phyloP scores from a whole-genome alignment of 2,329 filamentous ascomycete species.

The Diaporthe humulicola region DNA sequence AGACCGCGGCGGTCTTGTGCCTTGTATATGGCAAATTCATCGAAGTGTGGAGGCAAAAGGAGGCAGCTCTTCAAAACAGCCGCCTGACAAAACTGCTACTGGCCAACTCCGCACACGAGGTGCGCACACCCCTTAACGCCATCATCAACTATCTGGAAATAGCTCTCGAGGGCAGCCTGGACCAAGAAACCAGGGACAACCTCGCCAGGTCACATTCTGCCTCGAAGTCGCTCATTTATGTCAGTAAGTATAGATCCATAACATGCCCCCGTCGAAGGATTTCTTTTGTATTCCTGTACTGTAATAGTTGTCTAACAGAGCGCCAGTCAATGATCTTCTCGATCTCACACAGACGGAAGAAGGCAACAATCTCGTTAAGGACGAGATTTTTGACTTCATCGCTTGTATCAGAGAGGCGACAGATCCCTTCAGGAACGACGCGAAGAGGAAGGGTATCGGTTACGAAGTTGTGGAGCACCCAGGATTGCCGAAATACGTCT shows the following conservation, averaged over 20 bases:
- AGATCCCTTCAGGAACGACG: constrained; percentile 79
- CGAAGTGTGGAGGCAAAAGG: constrained; percentile 93
- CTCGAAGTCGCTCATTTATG: constrained; percentile 92
- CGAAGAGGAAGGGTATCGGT: constrained; percentile 78
- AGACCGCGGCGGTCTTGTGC: constrained; percentile 89
- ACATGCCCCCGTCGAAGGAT: no score
- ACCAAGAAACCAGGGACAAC: constrained; percentile 87
- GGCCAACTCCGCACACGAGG: constrained; percentile 92
- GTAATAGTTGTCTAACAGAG: background rate
- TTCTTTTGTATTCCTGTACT: no score
- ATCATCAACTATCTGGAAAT: constrained; percentile 97
- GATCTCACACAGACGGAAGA: constrained; percentile 92
- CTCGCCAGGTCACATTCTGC: constrained; percentile 88
- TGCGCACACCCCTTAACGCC: constrained; percentile 89
- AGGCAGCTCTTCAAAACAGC: constrained; percentile 84
- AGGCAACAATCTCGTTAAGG: constrained; percentile 82
- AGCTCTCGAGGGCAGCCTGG: constrained; percentile 83
- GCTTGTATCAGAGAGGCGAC: constrained; percentile 83
- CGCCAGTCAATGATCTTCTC: constrained; percentile 82
- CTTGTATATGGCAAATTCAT: constrained; percentile 92
- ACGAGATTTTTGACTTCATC: constrained; percentile 82
- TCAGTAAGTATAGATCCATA: constrained; percentile 59
- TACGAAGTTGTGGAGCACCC: constrained; percentile 78
- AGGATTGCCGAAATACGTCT: constrained; percentile 77
- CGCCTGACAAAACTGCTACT: constrained; percentile 83